These are phyloP conservation scores for Somion occarium DNA, from an alignment of 1,284 basidiomycete species.

Conservation along the genomic window DNA sequence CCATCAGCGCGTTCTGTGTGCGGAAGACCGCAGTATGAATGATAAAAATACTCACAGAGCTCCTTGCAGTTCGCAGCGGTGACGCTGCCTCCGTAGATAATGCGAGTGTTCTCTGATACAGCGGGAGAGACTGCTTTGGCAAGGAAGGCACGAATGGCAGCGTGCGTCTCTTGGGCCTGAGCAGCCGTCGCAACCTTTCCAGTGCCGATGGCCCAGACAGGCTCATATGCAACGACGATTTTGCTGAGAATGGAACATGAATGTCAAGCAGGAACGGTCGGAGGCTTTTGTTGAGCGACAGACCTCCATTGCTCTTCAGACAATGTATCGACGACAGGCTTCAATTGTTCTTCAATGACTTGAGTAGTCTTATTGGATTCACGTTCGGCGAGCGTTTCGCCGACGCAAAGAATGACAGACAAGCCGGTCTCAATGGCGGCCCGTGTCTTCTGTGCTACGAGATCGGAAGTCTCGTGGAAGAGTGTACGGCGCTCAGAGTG, in stretches of 20 bases:
- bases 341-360: constrained; percentile 82
- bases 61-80: constrained; percentile 86
- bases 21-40: no score
- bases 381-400: constrained; percentile 90
- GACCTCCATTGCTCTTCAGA: constrained; percentile 78
- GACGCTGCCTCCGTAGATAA: constrained; percentile 97
- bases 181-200: constrained; percentile 89
- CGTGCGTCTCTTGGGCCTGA: constrained; percentile 94
- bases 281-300: neutral
- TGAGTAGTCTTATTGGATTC: constrained; percentile 76
- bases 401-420: constrained; percentile 93
- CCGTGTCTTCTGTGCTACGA: constrained; percentile 86
- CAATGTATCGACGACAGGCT: constrained; percentile 68
- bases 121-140: constrained; percentile 57
- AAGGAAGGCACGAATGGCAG: constrained; percentile 80
- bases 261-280: neutral
- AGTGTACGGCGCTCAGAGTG: constrained; percentile 95
- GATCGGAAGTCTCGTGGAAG: constrained; percentile 84
- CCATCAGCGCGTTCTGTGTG: no score
- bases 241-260: constrained; percentile 44
- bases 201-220: constrained; percentile 99
- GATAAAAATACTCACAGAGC: constrained; percentile 52
- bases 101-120: constrained; percentile 76
- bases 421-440: constrained; percentile 74
- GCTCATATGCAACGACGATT: constrained; percentile 94